Evolutionary conservation across 2,329 filamentous ascomycete genomes (phyloP), one percentile per base, ranked within the genome.

Genomic region (Dactylellina parvicollis): DNA sequence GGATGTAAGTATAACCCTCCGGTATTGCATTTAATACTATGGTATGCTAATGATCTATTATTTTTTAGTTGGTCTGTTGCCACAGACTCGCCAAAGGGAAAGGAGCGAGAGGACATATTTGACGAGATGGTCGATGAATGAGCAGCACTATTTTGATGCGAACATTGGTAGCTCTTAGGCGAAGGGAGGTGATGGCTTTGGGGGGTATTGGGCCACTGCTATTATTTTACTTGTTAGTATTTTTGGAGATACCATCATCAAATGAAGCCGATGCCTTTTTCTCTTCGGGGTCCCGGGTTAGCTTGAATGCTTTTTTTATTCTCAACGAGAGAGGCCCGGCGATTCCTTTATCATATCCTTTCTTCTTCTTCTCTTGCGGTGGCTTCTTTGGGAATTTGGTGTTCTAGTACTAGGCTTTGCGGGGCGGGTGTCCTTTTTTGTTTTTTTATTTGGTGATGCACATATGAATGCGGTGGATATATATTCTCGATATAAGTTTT

Each of bases 1-100:
- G 90, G 82, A 92, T 99, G 90, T 97, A 84, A 84, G 90, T 83
- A n/a, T 20, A 28, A 2, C 9, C 10, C 10, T 32, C 5, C 14
- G 5, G 7, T 18, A 24, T 44, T 30, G 14, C 30, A 3, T 24
- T 12, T 8, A 2, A 36, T 22, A 5, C 2, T 40, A 10, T 28
- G 24, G 10, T 30, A 16, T 52, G 28, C 2, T 24, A 12, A 52
- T 72, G 36, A 64, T 26, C n/a, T 20, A 14, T 20, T 14, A n/a
- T 4, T 32, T 18, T 56, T 12, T 64, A 72, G 66, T 30, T 72
- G 66, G 66, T 64, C 66, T 32, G 59, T 72, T 40, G 32, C 57
- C 3, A 47, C 9, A 8, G 66, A 72, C n/a, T 64, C 59, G 20
- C 10, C 59, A 20, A 72, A 72, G 52, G 66, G 66, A 3, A 72